phyloP scores from a whole-genome alignment of 2,329 filamentous ascomycete genomes.

The Pseudophaeomoniella oleicola region DNA sequence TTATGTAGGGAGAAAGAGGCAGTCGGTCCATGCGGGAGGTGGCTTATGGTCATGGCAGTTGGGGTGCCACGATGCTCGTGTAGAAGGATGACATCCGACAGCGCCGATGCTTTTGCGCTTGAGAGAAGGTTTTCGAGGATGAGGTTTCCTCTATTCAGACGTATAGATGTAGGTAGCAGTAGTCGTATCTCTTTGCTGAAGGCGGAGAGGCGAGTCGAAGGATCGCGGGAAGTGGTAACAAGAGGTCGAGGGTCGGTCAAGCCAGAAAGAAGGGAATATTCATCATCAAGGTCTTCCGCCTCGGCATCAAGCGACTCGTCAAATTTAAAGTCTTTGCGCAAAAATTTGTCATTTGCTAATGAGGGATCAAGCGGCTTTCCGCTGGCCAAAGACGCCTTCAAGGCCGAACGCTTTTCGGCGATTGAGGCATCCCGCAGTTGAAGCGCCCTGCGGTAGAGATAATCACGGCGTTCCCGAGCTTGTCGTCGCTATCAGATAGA shows the following conservation, averaged over 20 bases:
- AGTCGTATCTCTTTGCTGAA: slow-evolving; percentile 88
- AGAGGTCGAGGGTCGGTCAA: slow-evolving; percentile 79
- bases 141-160: slow-evolving; percentile 81
- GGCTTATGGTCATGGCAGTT: slow-evolving; percentile 73
- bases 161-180: slow-evolving; percentile 69
- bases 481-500: slow-evolving; percentile 43
- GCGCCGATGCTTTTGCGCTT: slow-evolving; percentile 63
- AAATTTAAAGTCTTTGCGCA: slow-evolving; percentile 83
- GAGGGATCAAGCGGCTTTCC: slow-evolving; percentile 71
- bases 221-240: slow-evolving; percentile 81
- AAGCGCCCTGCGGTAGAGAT: slow-evolving; percentile 80
- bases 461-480: slow-evolving; percentile 66
- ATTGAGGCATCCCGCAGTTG: slow-evolving; percentile 84
- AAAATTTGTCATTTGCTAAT: slow-evolving; percentile 71
- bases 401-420: slow-evolving; percentile 74
- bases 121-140: slow-evolving; percentile 73
- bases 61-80: slow-evolving; percentile 90
- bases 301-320: slow-evolving; percentile 74
- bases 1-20: slow-evolving; percentile 83
- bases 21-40: slow-evolving; percentile 79
- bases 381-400: slow-evolving; percentile 73
- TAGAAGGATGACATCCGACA: slow-evolving; percentile 73
- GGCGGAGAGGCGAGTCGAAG: slow-evolving; percentile 67
- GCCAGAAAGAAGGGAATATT: slow-evolving; percentile 83
- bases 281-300: slow-evolving; percentile 75